Evolutionary conservation across 768 basidiomycete species (phyloP), one percentile per base, ranked within the genome.

Genomic region (Cubamyces sp.): DNA sequence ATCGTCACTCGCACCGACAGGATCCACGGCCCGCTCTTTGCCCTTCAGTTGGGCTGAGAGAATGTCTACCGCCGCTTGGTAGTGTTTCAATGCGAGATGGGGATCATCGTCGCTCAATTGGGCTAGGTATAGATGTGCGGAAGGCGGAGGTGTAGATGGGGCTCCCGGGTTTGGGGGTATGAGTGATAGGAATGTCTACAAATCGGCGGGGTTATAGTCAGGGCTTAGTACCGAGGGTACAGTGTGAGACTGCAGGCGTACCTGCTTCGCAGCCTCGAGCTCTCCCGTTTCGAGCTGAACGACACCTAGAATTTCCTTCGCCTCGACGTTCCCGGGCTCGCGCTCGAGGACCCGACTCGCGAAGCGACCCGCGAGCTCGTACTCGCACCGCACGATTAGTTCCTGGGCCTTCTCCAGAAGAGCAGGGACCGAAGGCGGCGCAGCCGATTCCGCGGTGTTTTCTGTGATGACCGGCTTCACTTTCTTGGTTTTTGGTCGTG

Each of bases 121-220:
- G 0, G 94, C 95, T 23, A 97, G 88, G 74, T 96, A 95, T 0
- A 96, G 81, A 76, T 95, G 84, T 12, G 91, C 92, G 34, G 92
- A 91, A 8, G 92, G 83, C 0, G 85, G 81, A 1, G 92, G 84
- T 43, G 83, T 75, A 18, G 81, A 73, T 39, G 87, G 83, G 18
- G 86, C 84, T 71, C 81, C 77, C 45, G 82, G 77, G 73, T 83
- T 75, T 60, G 90, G 86, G 54, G 90, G 87, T 48, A 90, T 66
- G 15, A 83, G 72, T 37, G 75, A 87, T 64, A 57, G 72, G 73
- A 93, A 91, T 21, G 85, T 84, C 91, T 92, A 52, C 23, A n/a
- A 42, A 39, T 6, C 11, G 23, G 7, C 5, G 12, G 19, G 42
- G 18, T 16, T 3, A 19, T 43, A 43, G 42, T 43, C 42, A 43